Base-by-base conservation (phyloP, 1,139 yeast genomes). In the Saccharomyces hybrid region DNA sequence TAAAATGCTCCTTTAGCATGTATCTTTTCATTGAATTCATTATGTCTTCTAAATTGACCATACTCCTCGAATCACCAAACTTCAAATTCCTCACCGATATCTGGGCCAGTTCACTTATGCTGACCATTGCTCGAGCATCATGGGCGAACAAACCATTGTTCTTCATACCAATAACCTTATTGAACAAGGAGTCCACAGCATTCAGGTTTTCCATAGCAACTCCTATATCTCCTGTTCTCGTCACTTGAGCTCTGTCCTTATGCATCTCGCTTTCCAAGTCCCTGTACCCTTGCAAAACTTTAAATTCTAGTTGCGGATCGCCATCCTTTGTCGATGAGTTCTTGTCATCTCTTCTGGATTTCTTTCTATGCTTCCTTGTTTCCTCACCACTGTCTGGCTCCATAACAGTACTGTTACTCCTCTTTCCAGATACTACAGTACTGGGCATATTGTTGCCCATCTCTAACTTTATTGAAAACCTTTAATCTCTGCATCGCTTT, bases 11-110 rank as follows among this genome's bases (percentile, higher is more conserved):
- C 28, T 58, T 65, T 52, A 74, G 60, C 67, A 80, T 66, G 62
- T 68, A 78, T 25, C 62, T 62, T 55, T 73, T 76, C 50, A 79
- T 64, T 27, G 74, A 71, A 23, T 68, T 62, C 5, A 77, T 62
- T 56, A 82, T 78, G 25, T 80, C 84, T 2, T 75, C 74, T 14
- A 78, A 67, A 57, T 75, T 76, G 8, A 86, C 65, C 1, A 80
- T 70, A 7, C 76, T 73, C 6, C 79, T 82, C 6, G 78, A 73
- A 49, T 78, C 78, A 1, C 83, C 87, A 48, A 84, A 70, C 54
- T 78, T 78, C 58, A 84, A 62, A 66, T 82, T 83, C 52, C 81
- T 75, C 2, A 87, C 81, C 54, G 86, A 85, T 31, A 78, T 63
- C 48, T 75, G 74, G n/a, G 80, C 75, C 55, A 78, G 70, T 53